Base-by-base conservation (phyloP, 1,139 yeast species). In the Geotrichum carabidarum region DNA sequence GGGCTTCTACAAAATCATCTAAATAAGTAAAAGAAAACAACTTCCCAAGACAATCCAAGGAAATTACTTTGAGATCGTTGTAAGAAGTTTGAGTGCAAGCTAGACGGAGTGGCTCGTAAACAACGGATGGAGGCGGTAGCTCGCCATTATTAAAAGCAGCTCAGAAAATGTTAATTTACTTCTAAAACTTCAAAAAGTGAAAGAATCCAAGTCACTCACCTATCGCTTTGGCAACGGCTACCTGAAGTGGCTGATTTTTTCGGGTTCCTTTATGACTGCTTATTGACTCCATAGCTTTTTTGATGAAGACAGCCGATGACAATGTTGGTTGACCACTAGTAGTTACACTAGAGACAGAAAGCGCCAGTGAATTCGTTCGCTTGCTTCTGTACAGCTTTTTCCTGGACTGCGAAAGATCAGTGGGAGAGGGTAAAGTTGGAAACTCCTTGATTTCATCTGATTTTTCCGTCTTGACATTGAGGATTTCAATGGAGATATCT, bases 31-130 rank as follows among this genome's bases (percentile, higher is more conserved):
- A 83, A 0, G 86, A 78, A 65, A 84, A 81, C 30, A 83, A 74
- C 64, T 84, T 84, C 50, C 86, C 80, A 40, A 84, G 71, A 63
- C 86, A 80, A 65, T 84, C 90, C 59, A 84, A 68, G 0, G 89
- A 82, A 38, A 74, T 70, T 27, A 79, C 76, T 59, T 81, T 81
- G 32, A 82, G 73, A 9, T 78, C 83, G 11, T 73, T 71, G 48
- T 75, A 77, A 46, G 75, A 70, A 8, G 82, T 75, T 49, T 71
- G 73, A 57, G 80, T 76, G 62, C 86, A 82, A 2, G 84, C 79
- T 8, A 79, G 63, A 58, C 83, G 74, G 57, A 84, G 69, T 1
- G 88, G 83, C 60, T 83, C 87, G 64, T 84, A 82, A 5, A 84
- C 75, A 12, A 73, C 68, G 9, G 70, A 62, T 0, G 84, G 78